Evolutionary conservation across 2,329 filamentous ascomycete genomes (phyloP).

Genomic region (Sporothrix brunneoviolacea): DNA sequence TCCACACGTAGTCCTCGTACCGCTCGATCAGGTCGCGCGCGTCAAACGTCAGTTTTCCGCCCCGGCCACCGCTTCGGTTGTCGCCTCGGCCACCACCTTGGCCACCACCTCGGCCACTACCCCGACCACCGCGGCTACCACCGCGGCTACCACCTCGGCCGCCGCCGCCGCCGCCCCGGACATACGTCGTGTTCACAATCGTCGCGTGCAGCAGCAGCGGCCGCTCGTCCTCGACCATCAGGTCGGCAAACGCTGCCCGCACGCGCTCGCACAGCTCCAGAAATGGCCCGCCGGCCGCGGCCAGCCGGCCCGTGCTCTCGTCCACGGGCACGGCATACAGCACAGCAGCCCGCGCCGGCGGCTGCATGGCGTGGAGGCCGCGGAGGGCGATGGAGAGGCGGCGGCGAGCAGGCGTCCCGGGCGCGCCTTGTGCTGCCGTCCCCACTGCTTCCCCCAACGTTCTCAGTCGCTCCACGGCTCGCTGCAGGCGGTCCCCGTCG

Average conservation of each 20-base stretch:
- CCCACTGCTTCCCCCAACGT: conserved; percentile 25
- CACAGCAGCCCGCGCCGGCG: conserved; percentile 45
- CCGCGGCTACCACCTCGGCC: conserved; percentile 19
- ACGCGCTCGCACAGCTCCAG: conserved; percentile 52
- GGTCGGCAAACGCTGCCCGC: conserved; percentile 44
- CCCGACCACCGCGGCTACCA: conserved; percentile 19
- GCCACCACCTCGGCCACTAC: conserved; percentile 18
- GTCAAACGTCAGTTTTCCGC: conserved; percentile 41
- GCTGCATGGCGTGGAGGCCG: conserved; percentile 57
- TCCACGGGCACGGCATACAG: conserved; percentile 60
- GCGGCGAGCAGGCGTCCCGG: too few species aligned
- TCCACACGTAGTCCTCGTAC: conserved; percentile 65
- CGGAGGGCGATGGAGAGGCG: conserved; percentile 39
- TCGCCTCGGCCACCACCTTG: conserved; percentile 20
- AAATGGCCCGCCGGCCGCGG: conserved; percentile 41
- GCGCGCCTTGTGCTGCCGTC: too few species aligned
- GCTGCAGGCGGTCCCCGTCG: conserved; percentile 33
- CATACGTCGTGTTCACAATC: conserved; percentile 78
- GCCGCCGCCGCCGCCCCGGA: conserved; percentile 29
- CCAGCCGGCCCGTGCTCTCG: conserved; percentile 36
- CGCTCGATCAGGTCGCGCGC: conserved; percentile 48
- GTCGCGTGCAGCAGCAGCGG: conserved; percentile 76
- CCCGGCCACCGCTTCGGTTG: conserved; percentile 18
- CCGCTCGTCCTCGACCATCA: conserved; percentile 53
- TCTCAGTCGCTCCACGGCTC: conserved; percentile 36